phyloP scores from a whole-genome alignment of 305 asterid genomes.

The Fraxinus albicans region DNA sequence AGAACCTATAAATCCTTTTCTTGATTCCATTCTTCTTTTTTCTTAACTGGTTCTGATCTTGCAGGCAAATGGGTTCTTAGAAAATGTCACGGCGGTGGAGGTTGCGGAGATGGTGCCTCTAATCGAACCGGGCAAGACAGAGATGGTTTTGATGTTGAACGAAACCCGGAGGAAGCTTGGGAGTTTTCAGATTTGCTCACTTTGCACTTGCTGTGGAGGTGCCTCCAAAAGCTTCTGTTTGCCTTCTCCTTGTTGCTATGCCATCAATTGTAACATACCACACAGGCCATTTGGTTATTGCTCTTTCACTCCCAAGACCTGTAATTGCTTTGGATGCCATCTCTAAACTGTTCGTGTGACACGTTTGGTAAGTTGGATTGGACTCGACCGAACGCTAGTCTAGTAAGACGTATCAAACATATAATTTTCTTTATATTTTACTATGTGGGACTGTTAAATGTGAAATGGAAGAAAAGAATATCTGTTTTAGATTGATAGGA shows the following conservation, averaged over 20 bases:
- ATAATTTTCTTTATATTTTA: neutral
- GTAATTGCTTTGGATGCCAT: slow-evolving; percentile 94
- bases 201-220: slow-evolving; percentile 85
- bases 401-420: neutral
- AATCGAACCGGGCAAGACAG: slow-evolving; percentile 52
- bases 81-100: slow-evolving; percentile 20
- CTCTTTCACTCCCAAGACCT: slow-evolving; percentile 93
- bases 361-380: neutral
- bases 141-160: slow-evolving; percentile 51
- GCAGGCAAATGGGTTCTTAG: slow-evolving; percentile 31
- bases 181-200: slow-evolving; percentile 74
- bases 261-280: slow-evolving; percentile 96
- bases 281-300: slow-evolving; percentile 97
- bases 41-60: slow-evolving; percentile 20
- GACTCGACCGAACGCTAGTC: neutral
- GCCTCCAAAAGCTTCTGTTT: slow-evolving; percentile 57
- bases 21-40: neutral
- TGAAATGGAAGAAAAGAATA: slow-evolving; percentile 16
- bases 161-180: slow-evolving; percentile 70
- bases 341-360: slow-evolving; percentile 28
- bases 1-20: neutral
- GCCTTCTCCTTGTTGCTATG: slow-evolving; percentile 95
- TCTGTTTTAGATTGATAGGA: neutral
- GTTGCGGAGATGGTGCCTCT: slow-evolving; percentile 48
- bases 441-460: neutral